These are phyloP conservation scores for Cinnamomum chago DNA, from an alignment of 164 flowering plant species.

Conservation along the genomic window DNA sequence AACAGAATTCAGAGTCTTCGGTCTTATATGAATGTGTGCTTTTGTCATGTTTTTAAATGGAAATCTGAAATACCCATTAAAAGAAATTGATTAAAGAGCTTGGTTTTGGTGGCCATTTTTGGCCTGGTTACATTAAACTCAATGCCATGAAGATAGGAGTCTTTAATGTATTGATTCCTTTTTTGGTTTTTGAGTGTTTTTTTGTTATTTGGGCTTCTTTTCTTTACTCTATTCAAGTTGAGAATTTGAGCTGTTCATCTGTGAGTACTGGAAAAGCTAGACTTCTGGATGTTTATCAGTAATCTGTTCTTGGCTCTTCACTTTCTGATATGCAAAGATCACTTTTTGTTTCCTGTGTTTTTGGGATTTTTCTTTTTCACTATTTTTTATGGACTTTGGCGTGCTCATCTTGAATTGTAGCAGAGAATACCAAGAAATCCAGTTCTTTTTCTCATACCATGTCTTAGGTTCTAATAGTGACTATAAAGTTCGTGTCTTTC, in stretches of 20 bases:
- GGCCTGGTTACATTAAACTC: neutral
- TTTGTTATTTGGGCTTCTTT: neutral
- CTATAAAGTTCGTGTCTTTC: neutral
- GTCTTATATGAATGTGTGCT: no score
- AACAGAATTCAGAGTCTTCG: neutral
- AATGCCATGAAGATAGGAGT: neutral
- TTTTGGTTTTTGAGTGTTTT: neutral
- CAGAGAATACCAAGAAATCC: neutral
- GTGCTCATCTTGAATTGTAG: neutral
- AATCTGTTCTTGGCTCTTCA: neutral
- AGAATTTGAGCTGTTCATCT: conserved; percentile 7
- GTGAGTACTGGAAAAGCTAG: neutral
- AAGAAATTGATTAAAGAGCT: neutral
- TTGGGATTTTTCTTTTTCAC: neutral
- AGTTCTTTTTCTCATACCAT: neutral
- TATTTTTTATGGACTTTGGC: neutral
- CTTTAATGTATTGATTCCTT: neutral
- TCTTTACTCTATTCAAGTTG: neutral
- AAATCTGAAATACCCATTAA: neutral
- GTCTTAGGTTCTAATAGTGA: neutral
- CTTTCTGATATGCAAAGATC: neutral
- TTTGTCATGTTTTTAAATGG: neutral
- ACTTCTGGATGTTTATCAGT: neutral
- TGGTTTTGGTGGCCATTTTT: neutral
- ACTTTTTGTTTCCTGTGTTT: neutral